phyloP scores from a whole-genome alignment of 2,329 filamentous ascomycete species.

The Colletotrichum lini region DNA sequence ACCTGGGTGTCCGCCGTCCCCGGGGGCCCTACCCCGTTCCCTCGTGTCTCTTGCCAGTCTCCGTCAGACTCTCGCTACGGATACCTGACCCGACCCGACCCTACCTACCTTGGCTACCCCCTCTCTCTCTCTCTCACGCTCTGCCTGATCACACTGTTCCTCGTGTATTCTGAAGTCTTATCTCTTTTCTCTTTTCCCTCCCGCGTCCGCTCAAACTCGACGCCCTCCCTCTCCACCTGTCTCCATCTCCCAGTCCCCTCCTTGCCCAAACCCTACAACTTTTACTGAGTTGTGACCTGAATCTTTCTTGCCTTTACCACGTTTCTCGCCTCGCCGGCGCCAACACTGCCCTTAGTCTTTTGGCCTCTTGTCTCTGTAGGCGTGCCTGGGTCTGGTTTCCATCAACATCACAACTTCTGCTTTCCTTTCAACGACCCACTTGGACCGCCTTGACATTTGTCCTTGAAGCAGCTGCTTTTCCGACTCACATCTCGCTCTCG shows the following conservation, averaged over 20 bases:
- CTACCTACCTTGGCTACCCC: too few species aligned
- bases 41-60: slow-evolving; percentile 12
- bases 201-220: slow-evolving; percentile 12
- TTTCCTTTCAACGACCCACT: slow-evolving; percentile 36
- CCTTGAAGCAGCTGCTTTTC: slow-evolving; percentile 1
- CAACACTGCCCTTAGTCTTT: neutral
- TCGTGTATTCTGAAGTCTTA: slow-evolving; percentile 23
- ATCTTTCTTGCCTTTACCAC: slow-evolving; percentile 15
- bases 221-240: slow-evolving; percentile 33
- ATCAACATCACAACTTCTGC: slow-evolving; percentile 18
- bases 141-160: slow-evolving; percentile 8
- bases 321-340: slow-evolving; percentile 10
- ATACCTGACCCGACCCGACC: slow-evolving; percentile 1
- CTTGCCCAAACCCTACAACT: slow-evolving; percentile 23
- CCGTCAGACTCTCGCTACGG: slow-evolving; percentile 5
- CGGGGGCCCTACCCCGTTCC: slow-evolving; percentile 4
- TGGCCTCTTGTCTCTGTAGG: slow-evolving; percentile 1
- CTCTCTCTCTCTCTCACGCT: neutral
- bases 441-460: slow-evolving; percentile 18
- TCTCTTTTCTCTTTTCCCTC: slow-evolving; percentile 41
- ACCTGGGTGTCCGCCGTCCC: slow-evolving; percentile 17
- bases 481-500: neutral
- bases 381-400: neutral
- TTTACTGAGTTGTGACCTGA: slow-evolving; percentile 34
- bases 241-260: slow-evolving; percentile 27